Evolutionary conservation across 345 rosid genomes (phyloP).

Genomic region (Eucalyptus cloeziana): DNA sequence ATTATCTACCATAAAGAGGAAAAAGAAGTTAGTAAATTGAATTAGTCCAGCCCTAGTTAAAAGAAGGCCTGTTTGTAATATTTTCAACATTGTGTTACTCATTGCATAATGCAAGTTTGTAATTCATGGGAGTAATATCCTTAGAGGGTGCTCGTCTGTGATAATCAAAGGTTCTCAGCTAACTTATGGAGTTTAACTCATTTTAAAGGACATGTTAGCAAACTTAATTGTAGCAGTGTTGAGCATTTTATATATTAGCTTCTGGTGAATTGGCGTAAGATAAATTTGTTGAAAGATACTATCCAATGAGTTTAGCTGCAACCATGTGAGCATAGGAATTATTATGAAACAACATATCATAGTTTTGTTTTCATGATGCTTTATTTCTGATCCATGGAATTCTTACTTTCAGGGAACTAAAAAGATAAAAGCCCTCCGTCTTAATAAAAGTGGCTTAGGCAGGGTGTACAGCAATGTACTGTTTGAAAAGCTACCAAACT

Average conservation of each 20-base stretch:
- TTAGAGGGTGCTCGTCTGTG: neutral
- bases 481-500: neutral
- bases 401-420: neutral
- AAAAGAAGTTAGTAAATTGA: neutral
- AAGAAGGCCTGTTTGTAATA: neutral
- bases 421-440: neutral
- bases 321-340: neutral
- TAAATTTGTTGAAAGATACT: neutral
- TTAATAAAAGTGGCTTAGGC: neutral
- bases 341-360: neutral
- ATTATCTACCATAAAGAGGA: neutral
- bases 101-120: neutral
- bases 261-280: neutral
- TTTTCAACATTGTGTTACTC: neutral
- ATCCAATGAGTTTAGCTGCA: neutral
- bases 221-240: neutral
- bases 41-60: neutral
- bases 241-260: neutral
- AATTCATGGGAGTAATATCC: neutral
- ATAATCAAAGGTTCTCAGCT: neutral
- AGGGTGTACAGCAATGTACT: neutral
- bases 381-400: neutral
- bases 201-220: neutral
- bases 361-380: neutral
- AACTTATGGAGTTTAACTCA: neutral